These are phyloP conservation scores for Zygoascus ofunaensis DNA, from an alignment of 805 yeast genomes.

Conservation along the genomic window DNA sequence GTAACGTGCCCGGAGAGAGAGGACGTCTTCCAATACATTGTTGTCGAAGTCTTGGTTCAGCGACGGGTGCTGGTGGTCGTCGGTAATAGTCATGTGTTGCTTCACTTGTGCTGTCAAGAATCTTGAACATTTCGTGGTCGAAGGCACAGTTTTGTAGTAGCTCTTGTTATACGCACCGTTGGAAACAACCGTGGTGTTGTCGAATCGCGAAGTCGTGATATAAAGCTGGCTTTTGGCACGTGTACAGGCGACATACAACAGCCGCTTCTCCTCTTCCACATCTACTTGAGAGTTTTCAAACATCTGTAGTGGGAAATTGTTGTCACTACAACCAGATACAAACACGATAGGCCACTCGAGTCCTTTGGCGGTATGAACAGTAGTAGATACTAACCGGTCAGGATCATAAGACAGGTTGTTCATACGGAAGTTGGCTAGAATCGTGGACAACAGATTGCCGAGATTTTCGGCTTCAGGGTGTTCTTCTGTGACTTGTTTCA, in stretches of 20 bases:
- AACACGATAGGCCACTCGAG: constrained; percentile 92
- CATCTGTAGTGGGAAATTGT: constrained; percentile 10
- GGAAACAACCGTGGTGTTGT: background rate
- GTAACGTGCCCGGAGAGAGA: background rate
- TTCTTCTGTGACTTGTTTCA: background rate
- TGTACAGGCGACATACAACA: constrained; percentile 24
- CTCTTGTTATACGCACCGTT: background rate
- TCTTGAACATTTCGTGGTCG: background rate
- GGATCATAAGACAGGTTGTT: constrained; percentile 9
- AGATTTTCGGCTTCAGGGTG: background rate
- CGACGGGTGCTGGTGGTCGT: background rate
- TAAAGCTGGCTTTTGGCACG: constrained; percentile 17
- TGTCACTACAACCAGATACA: constrained; percentile 12
- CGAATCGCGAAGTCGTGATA: background rate
- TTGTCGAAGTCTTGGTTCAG: background rate
- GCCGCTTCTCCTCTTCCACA: constrained; percentile 16
- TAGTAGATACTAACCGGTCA: constrained; percentile 43
- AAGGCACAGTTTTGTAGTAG: background rate
- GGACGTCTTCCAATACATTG: background rate
- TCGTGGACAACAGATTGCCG: constrained; percentile 1
- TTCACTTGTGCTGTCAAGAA: background rate
- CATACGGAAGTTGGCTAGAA: constrained; percentile 12
- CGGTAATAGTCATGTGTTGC: background rate
- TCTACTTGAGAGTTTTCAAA: constrained; percentile 3
- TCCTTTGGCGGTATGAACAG: constrained; percentile 90